These are phyloP conservation scores for Yamadazyma sp. DNA, from an alignment of 1,139 yeast genomes.

Conservation along the genomic window DNA sequence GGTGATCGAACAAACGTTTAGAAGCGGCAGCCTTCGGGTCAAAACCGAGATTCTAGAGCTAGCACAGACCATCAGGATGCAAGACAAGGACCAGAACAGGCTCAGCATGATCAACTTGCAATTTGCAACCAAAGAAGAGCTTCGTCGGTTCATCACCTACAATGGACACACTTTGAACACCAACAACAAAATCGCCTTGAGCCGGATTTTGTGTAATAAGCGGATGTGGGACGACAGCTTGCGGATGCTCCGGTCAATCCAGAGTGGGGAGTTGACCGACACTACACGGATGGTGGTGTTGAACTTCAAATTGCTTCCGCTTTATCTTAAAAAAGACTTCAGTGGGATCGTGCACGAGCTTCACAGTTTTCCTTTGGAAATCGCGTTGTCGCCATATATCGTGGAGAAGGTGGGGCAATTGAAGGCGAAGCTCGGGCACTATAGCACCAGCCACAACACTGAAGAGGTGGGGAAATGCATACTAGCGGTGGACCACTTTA, in stretches of 20 bases:
- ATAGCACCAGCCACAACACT: constrained; percentile 1
- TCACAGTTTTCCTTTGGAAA: constrained; percentile 31
- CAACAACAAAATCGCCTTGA: constrained; percentile 31
- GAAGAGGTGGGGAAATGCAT: not conserved
- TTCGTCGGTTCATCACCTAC: constrained; percentile 17
- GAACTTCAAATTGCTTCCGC: constrained; percentile 24
- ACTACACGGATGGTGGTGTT: constrained; percentile 26
- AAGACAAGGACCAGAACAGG: constrained; percentile 14
- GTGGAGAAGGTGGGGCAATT: constrained; percentile 31
- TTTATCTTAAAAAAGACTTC: constrained; percentile 21
- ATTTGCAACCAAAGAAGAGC: constrained; percentile 18
- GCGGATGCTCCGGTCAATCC: constrained; percentile 23
- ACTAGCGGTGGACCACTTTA: constrained; percentile 16
- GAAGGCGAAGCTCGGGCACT: constrained; percentile 23
- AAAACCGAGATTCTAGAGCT: constrained; percentile 21
- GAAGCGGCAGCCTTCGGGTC: constrained; percentile 21
- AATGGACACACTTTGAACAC: constrained; percentile 19
- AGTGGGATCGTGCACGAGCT: constrained; percentile 21
- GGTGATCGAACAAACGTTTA: constrained; percentile 33
- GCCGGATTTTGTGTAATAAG: constrained; percentile 33
- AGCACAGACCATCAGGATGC: constrained; percentile 19
- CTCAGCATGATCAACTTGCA: constrained; percentile 17
- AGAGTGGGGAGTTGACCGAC: constrained; percentile 17
- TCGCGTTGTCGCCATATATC: constrained; percentile 36
- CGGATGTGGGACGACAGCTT: constrained; percentile 26